Conservation (phyloP, 768 basidiomycete genomes). For the Suillus clintonianus region DNA sequence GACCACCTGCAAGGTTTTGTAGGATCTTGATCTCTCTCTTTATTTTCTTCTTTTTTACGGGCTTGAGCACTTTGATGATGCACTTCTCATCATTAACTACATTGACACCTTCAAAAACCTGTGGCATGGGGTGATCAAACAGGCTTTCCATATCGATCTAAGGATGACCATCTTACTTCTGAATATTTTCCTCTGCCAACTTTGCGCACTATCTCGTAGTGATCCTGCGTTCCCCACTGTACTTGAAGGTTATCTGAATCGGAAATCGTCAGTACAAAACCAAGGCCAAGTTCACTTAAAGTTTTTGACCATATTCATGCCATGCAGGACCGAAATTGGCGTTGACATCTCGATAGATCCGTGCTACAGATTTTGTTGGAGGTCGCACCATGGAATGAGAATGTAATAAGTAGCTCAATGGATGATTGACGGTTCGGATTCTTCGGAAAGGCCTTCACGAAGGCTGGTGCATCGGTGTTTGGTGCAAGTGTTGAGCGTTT, state of each 20-base stretch:
- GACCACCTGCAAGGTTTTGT: slow-evolving; percentile 94
- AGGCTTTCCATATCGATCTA: slow-evolving; percentile 8
- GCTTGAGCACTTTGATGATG: slow-evolving; percentile 98
- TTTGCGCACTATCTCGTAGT: slow-evolving; percentile 97
- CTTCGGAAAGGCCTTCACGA: slow-evolving; percentile 10
- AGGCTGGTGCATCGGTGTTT: slow-evolving; percentile 3
- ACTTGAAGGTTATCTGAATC: slow-evolving; percentile 87
- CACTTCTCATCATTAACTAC: slow-evolving; percentile 91
- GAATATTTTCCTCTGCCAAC: slow-evolving; percentile 96
- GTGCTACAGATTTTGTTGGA: slow-evolving; percentile 75
- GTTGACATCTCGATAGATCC: slow-evolving; percentile 89
- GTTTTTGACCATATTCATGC: slow-evolving; percentile 87
- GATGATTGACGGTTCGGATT: background rate
- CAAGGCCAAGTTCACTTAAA: background rate
- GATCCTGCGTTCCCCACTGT: slow-evolving; percentile 97
- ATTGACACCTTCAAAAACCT: slow-evolving; percentile 95
- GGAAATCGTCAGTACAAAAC: slow-evolving; percentile 16
- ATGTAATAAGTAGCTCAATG: slow-evolving; percentile 6
- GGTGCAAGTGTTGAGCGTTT: slow-evolving; percentile 10
- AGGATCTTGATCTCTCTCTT: slow-evolving; percentile 99
- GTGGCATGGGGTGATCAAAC: slow-evolving; percentile 17
- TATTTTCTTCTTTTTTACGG: slow-evolving; percentile 99
- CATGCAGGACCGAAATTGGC: slow-evolving; percentile 84
- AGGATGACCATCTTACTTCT: slow-evolving; percentile 56
- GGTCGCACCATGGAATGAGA: slow-evolving; percentile 63